These are phyloP conservation scores for Alternaria metachromatica DNA, from an alignment of 2,329 filamentous ascomycete genomes.

Conservation along the genomic window DNA sequence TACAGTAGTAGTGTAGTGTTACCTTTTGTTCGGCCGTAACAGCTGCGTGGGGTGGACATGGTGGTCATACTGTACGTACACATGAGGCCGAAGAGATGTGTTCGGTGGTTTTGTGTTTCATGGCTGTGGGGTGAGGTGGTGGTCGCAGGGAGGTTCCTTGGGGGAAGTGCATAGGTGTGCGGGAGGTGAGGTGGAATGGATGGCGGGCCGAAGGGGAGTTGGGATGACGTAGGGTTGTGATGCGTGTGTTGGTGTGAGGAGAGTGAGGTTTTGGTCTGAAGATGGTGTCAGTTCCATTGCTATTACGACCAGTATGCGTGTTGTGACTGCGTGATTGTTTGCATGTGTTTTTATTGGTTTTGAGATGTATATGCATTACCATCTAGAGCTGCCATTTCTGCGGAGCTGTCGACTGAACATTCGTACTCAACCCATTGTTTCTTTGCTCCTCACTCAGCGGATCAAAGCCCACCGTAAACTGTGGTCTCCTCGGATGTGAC, in stretches of 20 bases:
- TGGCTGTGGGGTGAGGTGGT: background rate
- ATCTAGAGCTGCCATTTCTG: constrained; percentile 33
- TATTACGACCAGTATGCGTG: background rate
- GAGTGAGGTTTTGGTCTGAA: background rate
- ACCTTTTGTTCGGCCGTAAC: background rate
- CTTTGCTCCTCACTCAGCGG: constrained; percentile 25
- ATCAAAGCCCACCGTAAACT: constrained; percentile 35
- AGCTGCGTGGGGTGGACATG: background rate
- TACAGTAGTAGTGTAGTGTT: background rate
- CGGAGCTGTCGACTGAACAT: constrained; percentile 29
- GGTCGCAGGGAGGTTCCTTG: background rate
- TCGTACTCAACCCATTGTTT: constrained; percentile 23
- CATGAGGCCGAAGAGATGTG: background rate
- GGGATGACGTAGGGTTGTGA: background rate
- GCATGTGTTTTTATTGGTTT: background rate
- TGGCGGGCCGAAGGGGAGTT: background rate
- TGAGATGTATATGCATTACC: background rate
- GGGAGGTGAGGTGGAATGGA: background rate
- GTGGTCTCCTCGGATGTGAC: constrained; percentile 16
- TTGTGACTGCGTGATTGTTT: background rate
- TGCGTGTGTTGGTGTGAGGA: background rate
- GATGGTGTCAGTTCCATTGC: background rate
- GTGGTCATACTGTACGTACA: background rate
- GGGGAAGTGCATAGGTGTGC: background rate
- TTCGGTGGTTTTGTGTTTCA: background rate